Percentiles rank a stretch among this genome's conserved stretches.
phyloP scores from a whole-genome alignment of 768 basidiomycete genomes.

The Gloeostereum incarnatum region DNA sequence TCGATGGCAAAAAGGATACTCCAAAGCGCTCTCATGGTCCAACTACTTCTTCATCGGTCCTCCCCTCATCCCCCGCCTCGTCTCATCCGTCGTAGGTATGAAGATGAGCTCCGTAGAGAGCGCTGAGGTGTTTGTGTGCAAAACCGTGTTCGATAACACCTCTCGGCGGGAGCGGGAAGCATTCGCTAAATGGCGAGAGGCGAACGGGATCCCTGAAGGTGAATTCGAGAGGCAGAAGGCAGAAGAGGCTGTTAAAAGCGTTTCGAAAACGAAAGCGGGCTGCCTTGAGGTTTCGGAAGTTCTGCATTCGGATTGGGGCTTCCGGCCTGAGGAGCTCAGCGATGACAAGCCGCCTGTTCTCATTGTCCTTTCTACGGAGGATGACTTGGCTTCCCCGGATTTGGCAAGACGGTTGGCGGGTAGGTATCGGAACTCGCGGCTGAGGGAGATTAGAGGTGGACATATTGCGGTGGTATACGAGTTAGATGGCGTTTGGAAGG shows the following conservation, averaged over 20 bases:
- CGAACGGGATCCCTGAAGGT: background rate
- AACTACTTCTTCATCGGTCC: constrained; percentile 42
- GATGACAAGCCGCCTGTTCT: constrained; percentile 34
- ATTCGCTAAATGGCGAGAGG: constrained; percentile 30
- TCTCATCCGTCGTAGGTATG: constrained; percentile 18
- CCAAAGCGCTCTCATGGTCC: constrained; percentile 32
- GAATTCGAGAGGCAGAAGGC: constrained; percentile 2
- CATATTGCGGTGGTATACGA: constrained; percentile 38
- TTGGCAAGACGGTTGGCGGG: constrained; percentile 39
- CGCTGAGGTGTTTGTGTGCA: constrained; percentile 31
- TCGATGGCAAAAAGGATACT: constrained; percentile 33
- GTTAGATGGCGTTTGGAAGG: constrained; percentile 35
- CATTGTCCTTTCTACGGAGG: constrained; percentile 30
- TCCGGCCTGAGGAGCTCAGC: constrained; percentile 29
- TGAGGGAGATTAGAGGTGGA: constrained; percentile 34
- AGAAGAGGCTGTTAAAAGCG: background rate
- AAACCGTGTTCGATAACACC: constrained; percentile 24
- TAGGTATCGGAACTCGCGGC: constrained; percentile 31
- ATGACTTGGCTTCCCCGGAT: constrained; percentile 26
- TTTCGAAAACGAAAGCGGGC: constrained; percentile 3
- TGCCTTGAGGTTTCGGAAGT: constrained; percentile 1
- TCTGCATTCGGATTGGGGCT: constrained; percentile 20
- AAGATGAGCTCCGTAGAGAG: constrained; percentile 26
- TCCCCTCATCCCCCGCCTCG: constrained; percentile 23
- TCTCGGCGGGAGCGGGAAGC: constrained; percentile 27